Evolutionary conservation across 2,329 filamentous ascomycete genomes (phyloP).

Genomic region (Curvularia lunata): DNA sequence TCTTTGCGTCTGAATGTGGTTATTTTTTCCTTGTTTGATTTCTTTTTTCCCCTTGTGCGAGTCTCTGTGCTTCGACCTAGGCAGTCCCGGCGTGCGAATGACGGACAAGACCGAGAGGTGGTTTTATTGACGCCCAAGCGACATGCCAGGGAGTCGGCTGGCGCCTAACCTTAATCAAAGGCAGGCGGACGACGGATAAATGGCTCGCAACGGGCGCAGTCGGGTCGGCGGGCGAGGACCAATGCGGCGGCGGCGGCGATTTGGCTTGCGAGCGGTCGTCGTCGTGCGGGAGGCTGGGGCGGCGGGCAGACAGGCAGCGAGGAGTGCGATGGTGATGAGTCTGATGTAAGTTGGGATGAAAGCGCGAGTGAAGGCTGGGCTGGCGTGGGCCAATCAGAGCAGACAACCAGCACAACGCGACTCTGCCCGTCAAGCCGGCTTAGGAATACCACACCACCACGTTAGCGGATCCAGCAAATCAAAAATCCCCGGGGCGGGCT

Average conservation of each 20-base stretch:
- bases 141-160: slow-evolving; percentile 26
- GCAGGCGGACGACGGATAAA: slow-evolving; percentile 8
- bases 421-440: slow-evolving; percentile 12
- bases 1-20: background rate
- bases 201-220: background rate
- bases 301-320: slow-evolving; percentile 6
- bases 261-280: slow-evolving; percentile 17
- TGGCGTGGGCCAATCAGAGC: slow-evolving; percentile 23
- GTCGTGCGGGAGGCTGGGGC: background rate
- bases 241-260: slow-evolving; percentile 19
- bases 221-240: background rate
- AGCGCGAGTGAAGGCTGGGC: slow-evolving; percentile 18
- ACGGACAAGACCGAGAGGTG: slow-evolving; percentile 8
- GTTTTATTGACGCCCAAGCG: slow-evolving; percentile 41
- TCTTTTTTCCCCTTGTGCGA: background rate
- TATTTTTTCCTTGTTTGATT: slow-evolving; percentile 2
- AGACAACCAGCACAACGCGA: background rate
- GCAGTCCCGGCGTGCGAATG: slow-evolving; percentile 16
- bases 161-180: slow-evolving; percentile 29
- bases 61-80: background rate
- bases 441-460: slow-evolving; percentile 13
- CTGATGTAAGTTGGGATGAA: slow-evolving; percentile 23
- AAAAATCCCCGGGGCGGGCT: slow-evolving; percentile 8
- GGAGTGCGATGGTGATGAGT: slow-evolving; percentile 23
- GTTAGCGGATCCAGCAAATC: slow-evolving; percentile 19